Base-by-base conservation (phyloP, 306 rosid genomes). In the Dalbergia cochinchinensis region DNA sequence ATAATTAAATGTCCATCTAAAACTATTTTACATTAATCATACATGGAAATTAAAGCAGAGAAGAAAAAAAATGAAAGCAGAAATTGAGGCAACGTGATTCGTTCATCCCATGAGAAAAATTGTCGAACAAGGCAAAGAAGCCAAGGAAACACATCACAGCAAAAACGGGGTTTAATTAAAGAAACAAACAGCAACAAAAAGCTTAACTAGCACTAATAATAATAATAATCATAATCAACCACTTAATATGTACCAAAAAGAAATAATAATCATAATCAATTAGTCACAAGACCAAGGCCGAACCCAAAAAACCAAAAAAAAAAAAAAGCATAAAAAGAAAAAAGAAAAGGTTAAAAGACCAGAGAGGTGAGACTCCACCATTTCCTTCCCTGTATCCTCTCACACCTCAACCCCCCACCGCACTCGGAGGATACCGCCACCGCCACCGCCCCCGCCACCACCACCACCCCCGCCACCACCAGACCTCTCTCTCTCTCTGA, bases 391-490 rank as follows among this genome's bases (percentile, higher is more conserved):
- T 50, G 57, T 50, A 50, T 50, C 57, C 57, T 50, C 57, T 12
- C 18, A 50, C 57, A 50, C 57, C 57, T 12, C 57, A 14, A 19
- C 57, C 2, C 57, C n/a, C 55, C 85, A 82, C 85, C 66, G 76
- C 61, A 69, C 50, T 4, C 16, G 78, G 85, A 62, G 78, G 82
- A 76, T 61, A 82, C 74, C 44, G 50, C 74, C 72, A 16, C 71
- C 18, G 7, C 58, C 58, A 2, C 31, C 22, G 22, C 22, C 1
- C 1, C 60, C 60, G 5, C 60, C 60, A n/a, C 41, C 64, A 50
- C 42, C 60, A 47, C 31, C 22, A 1, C 22, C 1, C 1, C 60
- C 60, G 5, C 60, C 60, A n/a, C 41, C 64, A 50, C 42, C 60
- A 47, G 55, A 69, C 75, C 84, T 16, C 62, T 63, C n/a, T 16